A percentile compares a stretch with the other conserved stretches of the same genome.
Conservation (phyloP, 805 yeast species). For the Spathaspora passalidarum region DNA sequence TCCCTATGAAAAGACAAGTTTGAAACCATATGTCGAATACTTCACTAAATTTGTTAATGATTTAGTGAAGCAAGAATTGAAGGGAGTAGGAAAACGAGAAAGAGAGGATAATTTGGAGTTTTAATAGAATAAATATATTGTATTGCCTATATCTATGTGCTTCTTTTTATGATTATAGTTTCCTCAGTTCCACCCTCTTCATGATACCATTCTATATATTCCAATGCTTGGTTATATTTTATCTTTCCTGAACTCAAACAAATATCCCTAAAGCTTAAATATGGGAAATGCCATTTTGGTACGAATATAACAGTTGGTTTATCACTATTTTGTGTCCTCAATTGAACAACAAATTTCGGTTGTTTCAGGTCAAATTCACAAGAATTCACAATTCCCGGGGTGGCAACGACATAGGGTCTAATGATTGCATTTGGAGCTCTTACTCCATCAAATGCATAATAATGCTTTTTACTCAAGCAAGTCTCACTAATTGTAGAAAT, state of each 20-base stretch:
- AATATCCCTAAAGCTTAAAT: constrained; percentile 45
- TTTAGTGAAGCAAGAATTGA: constrained; percentile 54
- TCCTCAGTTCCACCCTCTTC: constrained; percentile 12
- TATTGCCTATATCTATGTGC: constrained; percentile 20
- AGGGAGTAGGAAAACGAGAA: constrained; percentile 24
- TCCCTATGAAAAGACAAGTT: constrained; percentile 62
- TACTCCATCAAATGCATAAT: constrained; percentile 55
- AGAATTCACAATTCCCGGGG: constrained; percentile 53
- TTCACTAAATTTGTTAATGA: constrained; percentile 62
- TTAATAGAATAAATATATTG: constrained; percentile 10
- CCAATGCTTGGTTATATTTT: constrained; percentile 47
- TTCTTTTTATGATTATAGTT: constrained; percentile 33
- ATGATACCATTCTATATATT: constrained; percentile 72
- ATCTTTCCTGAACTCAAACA: constrained; percentile 56
- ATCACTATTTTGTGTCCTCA: constrained; percentile 18
- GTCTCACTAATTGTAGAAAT: constrained; percentile 15
- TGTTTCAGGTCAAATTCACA: constrained; percentile 59
- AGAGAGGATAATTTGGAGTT: constrained; percentile 36
- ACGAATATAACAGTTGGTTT: constrained; percentile 60
- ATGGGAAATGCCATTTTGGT: constrained; percentile 70
- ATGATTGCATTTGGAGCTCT: constrained; percentile 73
- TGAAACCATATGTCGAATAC: constrained; percentile 66
- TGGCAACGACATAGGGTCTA: constrained; percentile 71
- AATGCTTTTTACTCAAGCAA: constrained; percentile 31
- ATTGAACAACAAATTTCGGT: constrained; percentile 45